These are phyloP conservation scores for Westerdykella aurantiaca DNA, from an alignment of 2,329 filamentous ascomycete genomes.

Conservation along the genomic window DNA sequence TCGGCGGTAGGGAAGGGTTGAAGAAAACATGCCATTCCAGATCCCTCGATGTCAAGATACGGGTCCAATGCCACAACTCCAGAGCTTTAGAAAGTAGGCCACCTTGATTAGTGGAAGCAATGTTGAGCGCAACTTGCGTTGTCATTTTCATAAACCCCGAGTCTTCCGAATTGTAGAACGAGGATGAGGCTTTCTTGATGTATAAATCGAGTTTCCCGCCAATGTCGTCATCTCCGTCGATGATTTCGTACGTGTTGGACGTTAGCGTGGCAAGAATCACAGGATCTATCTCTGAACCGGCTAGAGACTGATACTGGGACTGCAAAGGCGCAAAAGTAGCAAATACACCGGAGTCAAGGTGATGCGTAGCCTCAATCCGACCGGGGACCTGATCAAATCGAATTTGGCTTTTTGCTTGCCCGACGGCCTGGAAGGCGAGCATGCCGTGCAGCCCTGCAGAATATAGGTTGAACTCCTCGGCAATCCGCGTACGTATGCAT, in stretches of 20 bases:
- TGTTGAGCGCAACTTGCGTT: constrained; percentile 31
- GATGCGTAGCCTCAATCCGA: constrained; percentile 50
- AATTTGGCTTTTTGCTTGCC: constrained; percentile 44
- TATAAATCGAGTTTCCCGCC: constrained; percentile 50
- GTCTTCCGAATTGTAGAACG: constrained; percentile 46
- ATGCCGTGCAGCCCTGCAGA: constrained; percentile 50
- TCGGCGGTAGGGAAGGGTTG: constrained; percentile 38
- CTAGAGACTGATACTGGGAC: constrained; percentile 24
- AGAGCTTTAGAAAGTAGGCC: constrained; percentile 47
- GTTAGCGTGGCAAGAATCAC: constrained; percentile 25
- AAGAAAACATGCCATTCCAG: constrained; percentile 47
- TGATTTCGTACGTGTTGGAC: constrained; percentile 40
- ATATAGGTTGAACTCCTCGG: constrained; percentile 55
- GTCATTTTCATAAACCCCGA: constrained; percentile 50
- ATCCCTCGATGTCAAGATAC: constrained; percentile 47
- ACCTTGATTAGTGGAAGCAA: constrained; percentile 36
- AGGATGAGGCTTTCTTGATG: constrained; percentile 44
- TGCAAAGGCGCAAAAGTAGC: constrained; percentile 44
- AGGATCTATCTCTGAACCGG: constrained; percentile 33
- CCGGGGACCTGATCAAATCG: constrained; percentile 46
- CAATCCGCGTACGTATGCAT: constrained; percentile 54
- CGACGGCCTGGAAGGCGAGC: constrained; percentile 48
- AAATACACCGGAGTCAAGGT: constrained; percentile 42
- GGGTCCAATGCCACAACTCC: constrained; percentile 53
- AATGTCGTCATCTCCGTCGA: constrained; percentile 49